A percentile compares a stretch with the other conserved stretches of the same genome.
phyloP scores from a whole-genome alignment of 179 eudicot genomes.

The Silene noctiflora region DNA sequence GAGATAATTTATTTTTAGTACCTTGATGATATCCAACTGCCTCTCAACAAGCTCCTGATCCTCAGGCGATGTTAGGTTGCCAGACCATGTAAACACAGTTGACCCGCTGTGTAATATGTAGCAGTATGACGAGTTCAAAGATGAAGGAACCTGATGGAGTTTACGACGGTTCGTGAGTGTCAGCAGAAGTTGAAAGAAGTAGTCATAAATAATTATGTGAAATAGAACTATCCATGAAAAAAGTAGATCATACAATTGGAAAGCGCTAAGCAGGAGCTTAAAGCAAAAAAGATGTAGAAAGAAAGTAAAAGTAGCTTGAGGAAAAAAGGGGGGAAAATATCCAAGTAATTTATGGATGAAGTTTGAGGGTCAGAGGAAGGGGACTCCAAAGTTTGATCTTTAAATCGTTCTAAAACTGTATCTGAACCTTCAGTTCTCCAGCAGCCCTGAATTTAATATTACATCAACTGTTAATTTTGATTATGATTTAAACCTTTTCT shows the following conservation, averaged over 20 bases:
- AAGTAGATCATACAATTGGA: neutral
- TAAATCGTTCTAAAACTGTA: no score
- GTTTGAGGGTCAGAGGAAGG: neutral
- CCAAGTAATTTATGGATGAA: neutral
- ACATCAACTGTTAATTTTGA: no score
- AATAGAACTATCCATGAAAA: neutral
- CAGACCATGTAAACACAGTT: slow-evolving; percentile 76
- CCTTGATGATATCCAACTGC: slow-evolving; percentile 88
- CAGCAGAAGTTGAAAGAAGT: slow-evolving; percentile 12
- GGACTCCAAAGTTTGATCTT: neutral
- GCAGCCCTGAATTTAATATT: no score
- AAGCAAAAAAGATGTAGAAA: neutral
- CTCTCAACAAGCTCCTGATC: slow-evolving; percentile 93
- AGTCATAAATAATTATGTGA: neutral
- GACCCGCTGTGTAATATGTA: slow-evolving; percentile 84
- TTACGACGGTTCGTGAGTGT: slow-evolving; percentile 12
- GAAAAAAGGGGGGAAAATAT: neutral
- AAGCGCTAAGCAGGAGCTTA: no score
- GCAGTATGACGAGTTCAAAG: slow-evolving; percentile 86
- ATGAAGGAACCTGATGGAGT: slow-evolving; percentile 72
- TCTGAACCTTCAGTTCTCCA: no score
- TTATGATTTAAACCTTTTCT: no score
- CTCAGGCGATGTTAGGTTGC: slow-evolving; percentile 62
- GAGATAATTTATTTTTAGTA: slow-evolving; percentile 20
- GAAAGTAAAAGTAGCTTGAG: neutral